Base-by-base conservation (phyloP, 805 yeast species). In the Candida vaughaniae region DNA sequence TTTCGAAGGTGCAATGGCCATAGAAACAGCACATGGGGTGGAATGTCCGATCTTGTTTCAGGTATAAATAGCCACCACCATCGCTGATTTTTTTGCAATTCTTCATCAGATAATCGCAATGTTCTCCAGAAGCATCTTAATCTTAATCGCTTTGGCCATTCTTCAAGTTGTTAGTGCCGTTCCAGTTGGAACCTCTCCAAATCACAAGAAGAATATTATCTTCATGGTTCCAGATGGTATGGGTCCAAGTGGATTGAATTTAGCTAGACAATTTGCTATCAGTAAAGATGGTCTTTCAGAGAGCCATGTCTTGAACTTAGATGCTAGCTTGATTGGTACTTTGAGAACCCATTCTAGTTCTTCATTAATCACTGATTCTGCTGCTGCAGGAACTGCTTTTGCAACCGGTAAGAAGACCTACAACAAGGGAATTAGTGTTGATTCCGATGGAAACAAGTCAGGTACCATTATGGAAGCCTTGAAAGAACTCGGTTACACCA, bases 341-440 rank as follows among this genome's bases (percentile, higher is more conserved):
- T 84, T 95, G 6, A 74, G 97, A 48, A 90, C 98, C 0, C 72
- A 89, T 43, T 85, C 95, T 12, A 77, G 78, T 17, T 68, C 72
- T 45, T 84, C 95, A 1, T 67, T 85, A 50, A 77, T 90, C 42
- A 90, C 98, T 0, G 98, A 90, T 58, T 85, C 95, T 19, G 98
- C 98, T 8, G 98, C 98, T 2, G 97, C 96, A 11, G 98, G 96
- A 11, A 88, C 96, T 10, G 96, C 95, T 1, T 90, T 89, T 53
- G 72, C 95, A 0, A 87, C 96, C 60, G 91, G 80, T 5, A 53
- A 79, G 50, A 90, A 90, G 65, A 67, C 89, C 4, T 88, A 86
- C 62, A 35, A 35, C 33, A 28, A 93, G 10, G 96, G 95, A 8
- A 84, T 89, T 56, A 95, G 88, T n/a, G 95, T 90, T 10, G 73